phyloP scores from a whole-genome alignment of 805 yeast genomes.

The Yamadazyma phyllophila region DNA sequence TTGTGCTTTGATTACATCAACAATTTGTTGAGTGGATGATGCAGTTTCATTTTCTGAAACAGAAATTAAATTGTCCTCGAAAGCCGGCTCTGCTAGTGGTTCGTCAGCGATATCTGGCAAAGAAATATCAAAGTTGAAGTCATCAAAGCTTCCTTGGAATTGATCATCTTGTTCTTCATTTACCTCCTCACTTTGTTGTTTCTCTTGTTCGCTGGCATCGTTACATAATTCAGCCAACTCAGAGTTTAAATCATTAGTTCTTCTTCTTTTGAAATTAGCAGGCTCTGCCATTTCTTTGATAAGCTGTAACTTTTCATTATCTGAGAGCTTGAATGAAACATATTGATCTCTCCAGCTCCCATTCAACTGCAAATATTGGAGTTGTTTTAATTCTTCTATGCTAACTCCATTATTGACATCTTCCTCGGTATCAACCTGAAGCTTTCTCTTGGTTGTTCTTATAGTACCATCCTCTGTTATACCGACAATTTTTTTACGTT shows the following conservation, averaged over 20 bases:
- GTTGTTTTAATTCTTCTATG: constrained; percentile 32
- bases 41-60: constrained; percentile 10
- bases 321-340: constrained; percentile 27
- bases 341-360: constrained; percentile 16
- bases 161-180: constrained; percentile 6
- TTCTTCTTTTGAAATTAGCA: constrained; percentile 26
- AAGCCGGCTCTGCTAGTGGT: constrained; percentile 7
- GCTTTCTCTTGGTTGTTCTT: constrained; percentile 45
- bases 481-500: constrained; percentile 28
- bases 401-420: constrained; percentile 47
- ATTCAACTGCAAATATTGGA: constrained; percentile 20
- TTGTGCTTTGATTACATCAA: constrained; percentile 40
- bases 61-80: constrained; percentile 2
- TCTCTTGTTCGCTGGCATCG: constrained; percentile 15
- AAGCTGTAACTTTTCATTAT: constrained; percentile 31
- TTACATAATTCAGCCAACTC: constrained; percentile 12
- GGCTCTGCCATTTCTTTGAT: constrained; percentile 36
- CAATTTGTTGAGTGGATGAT: constrained; percentile 51
- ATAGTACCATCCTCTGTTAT: constrained; percentile 42
- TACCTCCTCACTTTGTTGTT: constrained; percentile 13
- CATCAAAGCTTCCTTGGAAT: constrained; percentile 17
- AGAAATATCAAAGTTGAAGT: constrained; percentile 21
- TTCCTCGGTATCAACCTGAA: constrained; percentile 44
- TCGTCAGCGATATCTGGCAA: constrained; percentile 19
- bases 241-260: constrained; percentile 12